Percentiles rank a stretch among this genome's conserved stretches.
phyloP scores from a whole-genome alignment of 345 rosid species.

The Crucihimalaya himalaica region DNA sequence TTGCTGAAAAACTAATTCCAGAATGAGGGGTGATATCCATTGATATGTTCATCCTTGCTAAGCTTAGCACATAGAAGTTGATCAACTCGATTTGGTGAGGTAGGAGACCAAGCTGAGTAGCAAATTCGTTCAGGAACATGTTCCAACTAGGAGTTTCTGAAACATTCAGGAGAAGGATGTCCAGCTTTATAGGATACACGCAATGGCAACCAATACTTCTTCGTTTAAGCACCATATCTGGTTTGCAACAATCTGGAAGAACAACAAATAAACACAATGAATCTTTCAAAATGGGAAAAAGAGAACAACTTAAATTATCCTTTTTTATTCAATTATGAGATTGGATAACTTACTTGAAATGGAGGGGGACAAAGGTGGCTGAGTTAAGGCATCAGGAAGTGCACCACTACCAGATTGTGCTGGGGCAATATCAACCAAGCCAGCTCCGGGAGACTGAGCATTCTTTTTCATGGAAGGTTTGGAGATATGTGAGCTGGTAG shows the following conservation, averaged over 20 bases:
- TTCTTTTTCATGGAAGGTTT: slow-evolving; percentile 63
- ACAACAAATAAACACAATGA: slow-evolving; percentile 32
- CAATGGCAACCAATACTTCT: slow-evolving; percentile 79
- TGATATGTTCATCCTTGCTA: slow-evolving; percentile 81
- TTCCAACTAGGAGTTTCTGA: slow-evolving; percentile 78
- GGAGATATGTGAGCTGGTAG: slow-evolving; percentile 62
- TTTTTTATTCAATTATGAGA: neutral
- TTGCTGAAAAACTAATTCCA: slow-evolving; percentile 76
- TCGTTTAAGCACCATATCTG: slow-evolving; percentile 70
- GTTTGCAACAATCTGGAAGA: slow-evolving; percentile 82
- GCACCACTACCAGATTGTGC: slow-evolving; percentile 55
- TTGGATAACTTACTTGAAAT: slow-evolving; percentile 51
- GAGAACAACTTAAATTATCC: neutral
- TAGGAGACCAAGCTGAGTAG: slow-evolving; percentile 76
- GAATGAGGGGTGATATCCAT: slow-evolving; percentile 90
- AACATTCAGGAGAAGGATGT: slow-evolving; percentile 85
- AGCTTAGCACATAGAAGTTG: slow-evolving; percentile 71
- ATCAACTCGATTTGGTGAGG: slow-evolving; percentile 81
- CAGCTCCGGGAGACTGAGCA: slow-evolving; percentile 56
- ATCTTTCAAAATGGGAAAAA: neutral
- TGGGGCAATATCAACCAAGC: slow-evolving; percentile 72
- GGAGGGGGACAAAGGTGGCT: slow-evolving; percentile 84
- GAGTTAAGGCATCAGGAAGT: slow-evolving; percentile 58
- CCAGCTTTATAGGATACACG: slow-evolving; percentile 97
- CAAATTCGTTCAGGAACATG: slow-evolving; percentile 65